Conservation (phyloP, 371 early-diverging fungal genomes). For the Nematocida displodere region DNA sequence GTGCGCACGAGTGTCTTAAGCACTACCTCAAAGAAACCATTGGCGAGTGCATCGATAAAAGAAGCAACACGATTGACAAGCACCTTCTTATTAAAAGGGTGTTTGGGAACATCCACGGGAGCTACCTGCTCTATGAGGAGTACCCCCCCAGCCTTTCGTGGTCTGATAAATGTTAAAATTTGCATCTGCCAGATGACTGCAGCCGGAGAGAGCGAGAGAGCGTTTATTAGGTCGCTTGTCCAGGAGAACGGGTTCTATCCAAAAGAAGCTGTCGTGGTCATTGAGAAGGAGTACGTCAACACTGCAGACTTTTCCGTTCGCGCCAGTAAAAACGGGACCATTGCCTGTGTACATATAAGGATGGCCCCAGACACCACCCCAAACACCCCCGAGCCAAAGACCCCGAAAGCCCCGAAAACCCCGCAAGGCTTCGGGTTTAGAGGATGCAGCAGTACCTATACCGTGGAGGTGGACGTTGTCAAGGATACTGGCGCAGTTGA, state of each 20-base stretch:
- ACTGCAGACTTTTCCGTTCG: conserved; percentile 16
- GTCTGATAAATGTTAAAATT: not conserved
- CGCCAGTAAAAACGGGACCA: conserved; percentile 28
- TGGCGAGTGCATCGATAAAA: not conserved
- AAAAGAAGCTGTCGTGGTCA: not conserved
- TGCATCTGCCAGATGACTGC: too few species aligned
- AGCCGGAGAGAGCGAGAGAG: conserved; percentile 22
- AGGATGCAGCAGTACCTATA: not conserved
- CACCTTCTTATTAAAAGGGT: not conserved
- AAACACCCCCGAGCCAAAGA: not conserved
- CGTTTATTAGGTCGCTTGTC: conserved; percentile 23
- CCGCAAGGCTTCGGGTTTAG: not conserved
- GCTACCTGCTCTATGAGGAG: conserved; percentile 29
- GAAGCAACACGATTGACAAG: conserved; percentile 18
- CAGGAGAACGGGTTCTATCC: conserved; percentile 38
- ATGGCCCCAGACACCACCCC: not conserved
- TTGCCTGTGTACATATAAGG: conserved; percentile 19
- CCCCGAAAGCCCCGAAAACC: not conserved
- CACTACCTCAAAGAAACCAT: conserved; percentile 41
- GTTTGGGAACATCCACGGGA: conserved; percentile 35
- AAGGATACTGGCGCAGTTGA: conserved; percentile 12
- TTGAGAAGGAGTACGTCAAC: not conserved
- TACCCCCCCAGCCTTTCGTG: not conserved
- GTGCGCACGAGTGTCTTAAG: conserved; percentile 7
- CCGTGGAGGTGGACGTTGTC: not conserved